Evolutionary conservation across 495 filamentous ascomycete genomes (phyloP), one percentile per base, ranked within the genome.

Genomic region (Cladorrhinum samala): DNA sequence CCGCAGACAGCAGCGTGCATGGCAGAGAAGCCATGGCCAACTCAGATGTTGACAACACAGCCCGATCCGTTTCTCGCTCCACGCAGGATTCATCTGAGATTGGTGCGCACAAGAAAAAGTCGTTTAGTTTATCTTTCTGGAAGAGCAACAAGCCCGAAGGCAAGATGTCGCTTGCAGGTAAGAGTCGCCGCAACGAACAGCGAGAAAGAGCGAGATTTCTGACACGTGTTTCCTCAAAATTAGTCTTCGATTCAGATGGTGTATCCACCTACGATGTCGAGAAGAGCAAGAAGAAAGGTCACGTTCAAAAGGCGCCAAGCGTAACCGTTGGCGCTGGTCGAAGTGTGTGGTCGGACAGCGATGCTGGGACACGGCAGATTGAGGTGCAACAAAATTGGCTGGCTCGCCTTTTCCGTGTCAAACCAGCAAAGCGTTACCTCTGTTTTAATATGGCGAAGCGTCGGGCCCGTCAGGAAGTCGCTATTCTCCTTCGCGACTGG

Each of bases 371-470:
- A 19, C 77, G 78, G 47, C 68, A 76, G 53, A 78, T 82, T 46
- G 81, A 79, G 16, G 74, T 81, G 2, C 79, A 83, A 42, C 82
- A 85, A 54, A 93, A 86, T 53, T 96, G 91, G 90, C 77, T 98
- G 45, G 82, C 86, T 30, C 85, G 87, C 14, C 81, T 97, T 18
- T 86, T 98, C 70, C 83, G 89, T 44, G 85, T 96, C 66, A 95
- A 93, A 62, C 92, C 93, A 0, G 85, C 85, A 0, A 82, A 72
- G 23, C 78, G 79, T 48, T 76, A 84, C 8, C 63, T 96, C 9
- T 90, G 89, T 63, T 85, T 97, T 58, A 77, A 78, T 5, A 74
- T 87, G 18, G 77, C 82, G 2, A 85, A 83, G 46, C 69, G 79
- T 18, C 83, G 83, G 49, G 84, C 84, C 17, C 82, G 89, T 30